Conservation (phyloP, 2,329 filamentous ascomycete genomes). For the Beauveria pseudobassiana region DNA sequence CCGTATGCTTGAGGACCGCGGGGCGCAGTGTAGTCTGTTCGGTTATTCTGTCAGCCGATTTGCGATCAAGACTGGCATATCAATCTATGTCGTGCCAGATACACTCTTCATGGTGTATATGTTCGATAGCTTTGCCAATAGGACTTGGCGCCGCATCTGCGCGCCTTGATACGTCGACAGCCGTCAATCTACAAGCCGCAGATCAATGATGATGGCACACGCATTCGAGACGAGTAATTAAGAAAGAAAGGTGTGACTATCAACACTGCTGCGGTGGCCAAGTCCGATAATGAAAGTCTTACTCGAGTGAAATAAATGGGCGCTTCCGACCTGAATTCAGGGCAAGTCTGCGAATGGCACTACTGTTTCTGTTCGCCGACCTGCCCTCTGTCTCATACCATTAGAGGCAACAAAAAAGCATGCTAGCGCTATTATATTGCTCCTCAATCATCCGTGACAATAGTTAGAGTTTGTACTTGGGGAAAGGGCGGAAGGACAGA, state of each 20-base stretch:
- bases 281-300: too few relatives aligned
- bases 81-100: neutral
- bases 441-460: neutral
- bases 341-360: too few relatives aligned
- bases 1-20: neutral
- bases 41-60: neutral
- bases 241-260: too few relatives aligned
- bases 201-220: neutral
- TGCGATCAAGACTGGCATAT: neutral
- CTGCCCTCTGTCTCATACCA: too few relatives aligned
- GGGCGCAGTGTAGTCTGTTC: neutral
- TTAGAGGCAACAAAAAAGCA: too few relatives aligned
- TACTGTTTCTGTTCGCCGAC: too few relatives aligned
- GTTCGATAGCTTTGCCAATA: neutral
- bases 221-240: neutral
- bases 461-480: slow-evolving; percentile 4
- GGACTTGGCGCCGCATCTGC: neutral
- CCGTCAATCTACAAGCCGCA: neutral
- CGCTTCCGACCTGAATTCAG: too few relatives aligned
- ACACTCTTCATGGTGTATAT: neutral
- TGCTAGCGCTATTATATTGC: too few relatives aligned
- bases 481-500: neutral
- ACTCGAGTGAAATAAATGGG: too few relatives aligned
- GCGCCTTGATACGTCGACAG: neutral
- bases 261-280: too few relatives aligned